These are phyloP conservation scores for Chlorella ohadii DNA, from an alignment of 139 green algal species.

Conservation along the genomic window DNA sequence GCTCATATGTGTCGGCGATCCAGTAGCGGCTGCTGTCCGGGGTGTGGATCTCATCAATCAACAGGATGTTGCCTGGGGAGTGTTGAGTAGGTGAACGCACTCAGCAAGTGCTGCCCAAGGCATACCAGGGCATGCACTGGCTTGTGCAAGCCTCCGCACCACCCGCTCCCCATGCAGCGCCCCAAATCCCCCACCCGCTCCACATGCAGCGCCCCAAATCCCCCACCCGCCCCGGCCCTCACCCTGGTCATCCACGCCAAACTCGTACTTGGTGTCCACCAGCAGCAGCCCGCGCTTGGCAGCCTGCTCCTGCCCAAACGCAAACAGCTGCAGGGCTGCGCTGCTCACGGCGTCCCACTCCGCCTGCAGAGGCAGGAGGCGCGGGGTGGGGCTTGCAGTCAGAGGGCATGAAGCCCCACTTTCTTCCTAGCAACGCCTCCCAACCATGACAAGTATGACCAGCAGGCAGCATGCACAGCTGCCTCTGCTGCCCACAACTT, in stretches of 20 bases:
- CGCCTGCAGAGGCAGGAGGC: slow-evolving; percentile 23
- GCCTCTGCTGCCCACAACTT: background rate
- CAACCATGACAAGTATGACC: too few relatives aligned
- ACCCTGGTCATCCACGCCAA: slow-evolving; percentile 83
- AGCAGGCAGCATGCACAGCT: too few relatives aligned
- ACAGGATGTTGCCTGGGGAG: slow-evolving; percentile 61
- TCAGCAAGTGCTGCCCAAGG: too few relatives aligned
- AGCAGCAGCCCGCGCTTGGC: slow-evolving; percentile 89
- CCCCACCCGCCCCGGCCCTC: background rate
- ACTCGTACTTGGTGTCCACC: slow-evolving; percentile 98
- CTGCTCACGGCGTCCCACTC: slow-evolving; percentile 80
- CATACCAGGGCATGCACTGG: too few relatives aligned
- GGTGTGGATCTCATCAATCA: slow-evolving; percentile 96
- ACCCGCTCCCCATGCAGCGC: too few relatives aligned
- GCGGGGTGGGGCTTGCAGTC: background rate
- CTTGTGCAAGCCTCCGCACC: too few relatives aligned
- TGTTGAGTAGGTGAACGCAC: too few relatives aligned
- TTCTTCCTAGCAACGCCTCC: too few relatives aligned
- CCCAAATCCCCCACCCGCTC: too few relatives aligned
- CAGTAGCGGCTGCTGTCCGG: slow-evolving; percentile 96
- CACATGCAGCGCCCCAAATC: too few relatives aligned
- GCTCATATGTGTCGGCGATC: slow-evolving; percentile 88
- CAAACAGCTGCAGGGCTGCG: slow-evolving; percentile 90
- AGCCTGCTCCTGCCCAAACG: slow-evolving; percentile 90
- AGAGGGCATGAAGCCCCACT: too few relatives aligned